Conservation (phyloP, 306 rosid genomes). For the Abrus pulchellus region DNA sequence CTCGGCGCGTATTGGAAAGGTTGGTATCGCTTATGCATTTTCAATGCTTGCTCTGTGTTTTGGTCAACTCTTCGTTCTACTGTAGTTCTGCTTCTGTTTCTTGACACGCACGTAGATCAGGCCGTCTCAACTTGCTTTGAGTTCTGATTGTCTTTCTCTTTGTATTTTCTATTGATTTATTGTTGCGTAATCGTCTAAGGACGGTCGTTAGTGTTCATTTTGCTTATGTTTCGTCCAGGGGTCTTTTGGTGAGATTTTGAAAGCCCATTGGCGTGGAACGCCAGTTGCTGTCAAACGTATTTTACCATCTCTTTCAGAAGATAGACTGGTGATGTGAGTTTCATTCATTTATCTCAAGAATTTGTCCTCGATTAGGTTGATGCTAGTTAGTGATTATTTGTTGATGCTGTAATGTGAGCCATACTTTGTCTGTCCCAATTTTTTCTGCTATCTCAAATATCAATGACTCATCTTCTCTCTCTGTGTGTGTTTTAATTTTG, state of each 20-base stretch:
- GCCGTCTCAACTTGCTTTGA: constrained; percentile 15
- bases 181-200: neutral
- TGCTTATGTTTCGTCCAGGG: constrained; percentile 67
- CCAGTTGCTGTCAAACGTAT: constrained; percentile 99
- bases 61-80: neutral
- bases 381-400: constrained; percentile 19
- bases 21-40: constrained; percentile 56
- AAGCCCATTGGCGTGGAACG: constrained; percentile 99
- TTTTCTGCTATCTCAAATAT: constrained; percentile 25
- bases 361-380: constrained; percentile 22
- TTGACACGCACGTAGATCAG: constrained; percentile 3
- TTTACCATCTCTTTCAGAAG: constrained; percentile 96
- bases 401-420: constrained; percentile 25
- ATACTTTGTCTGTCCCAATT: neutral
- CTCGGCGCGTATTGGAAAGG: constrained; percentile 87
- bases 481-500: constrained; percentile 27
- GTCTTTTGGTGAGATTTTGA: constrained; percentile 96
- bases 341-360: constrained; percentile 43
- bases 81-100: constrained; percentile 16
- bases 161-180: neutral
- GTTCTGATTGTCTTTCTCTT: constrained; percentile 21
- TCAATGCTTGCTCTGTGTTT: neutral
- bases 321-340: constrained; percentile 92
- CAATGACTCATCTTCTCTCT: constrained; percentile 19
- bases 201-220: neutral